Evolutionary conservation across 306 rosid genomes (phyloP), one percentile per base, ranked within the genome.

Genomic region (Oxytropis ochrocephala): DNA sequence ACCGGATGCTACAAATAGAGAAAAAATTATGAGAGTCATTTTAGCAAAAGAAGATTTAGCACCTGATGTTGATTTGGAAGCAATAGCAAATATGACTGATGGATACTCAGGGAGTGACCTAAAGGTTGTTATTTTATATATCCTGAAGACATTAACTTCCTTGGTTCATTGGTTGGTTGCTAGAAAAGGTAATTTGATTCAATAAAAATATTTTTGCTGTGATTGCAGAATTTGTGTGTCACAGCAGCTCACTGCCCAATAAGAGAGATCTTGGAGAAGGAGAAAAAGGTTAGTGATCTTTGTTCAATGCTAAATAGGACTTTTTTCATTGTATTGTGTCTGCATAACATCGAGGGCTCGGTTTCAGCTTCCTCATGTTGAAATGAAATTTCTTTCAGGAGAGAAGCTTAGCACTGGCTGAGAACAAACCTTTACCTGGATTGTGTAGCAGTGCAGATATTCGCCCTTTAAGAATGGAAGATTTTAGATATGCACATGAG

Each of bases 31-130:
- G 4, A 67, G 83, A 56, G 98, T 93, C 54, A 84, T 93, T 66
- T 76, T 93, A 76, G 97, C 91, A 16, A 93, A 90, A 72, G 98
- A 93, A 81, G 97, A 93, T 42, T 70, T 93, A 75, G 86, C 83
- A 7, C 68, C 90, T 18, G 97, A 85, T 59, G 88, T 90, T 72
- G 90, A 88, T 68, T 79, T 93, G 84, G 91, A 85, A 75, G 89
- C 88, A 42, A 42, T 84, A 51, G 97, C 98, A 24, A 93, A 82
- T 76, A 78, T 90, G 94, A 87, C 97, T 0, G 98, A 93, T 44
- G 98, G 97, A 68, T 93, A 93, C 79, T 90, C 98, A 39, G 98
- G 98, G 70, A 93, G 97, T 76, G 98, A 93, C 79, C 75, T 93
- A 63, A 93, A 93, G 98, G 98, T 93, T 67, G 30, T 56, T 29